Evolutionary conservation across 2,329 filamentous ascomycete species (phyloP).

Genomic region (Pyrenophora tritici-repentis): DNA sequence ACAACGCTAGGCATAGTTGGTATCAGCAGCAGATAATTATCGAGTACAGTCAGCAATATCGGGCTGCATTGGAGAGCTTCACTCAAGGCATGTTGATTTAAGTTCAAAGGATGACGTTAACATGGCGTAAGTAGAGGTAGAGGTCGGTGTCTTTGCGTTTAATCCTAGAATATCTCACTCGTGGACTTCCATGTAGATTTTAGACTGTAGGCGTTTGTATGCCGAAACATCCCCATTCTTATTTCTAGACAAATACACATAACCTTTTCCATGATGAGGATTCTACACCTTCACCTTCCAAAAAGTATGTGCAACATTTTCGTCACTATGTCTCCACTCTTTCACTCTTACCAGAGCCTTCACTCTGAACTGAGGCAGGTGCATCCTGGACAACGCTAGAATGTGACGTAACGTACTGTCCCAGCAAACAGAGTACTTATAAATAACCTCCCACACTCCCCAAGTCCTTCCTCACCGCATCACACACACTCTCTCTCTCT

Average conservation of each 20-base stretch:
- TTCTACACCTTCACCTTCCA: too few species aligned
- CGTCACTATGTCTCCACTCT: too few species aligned
- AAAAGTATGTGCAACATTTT: too few species aligned
- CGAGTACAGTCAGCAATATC: slow-evolving; percentile 41
- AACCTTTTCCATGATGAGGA: too few species aligned
- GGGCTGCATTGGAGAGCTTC: slow-evolving; percentile 32
- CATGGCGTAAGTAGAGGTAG: background rate
- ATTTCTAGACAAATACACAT: too few species aligned
- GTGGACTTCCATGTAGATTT: background rate
- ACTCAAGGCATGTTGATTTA: slow-evolving; percentile 26
- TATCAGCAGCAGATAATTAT: slow-evolving; percentile 48
- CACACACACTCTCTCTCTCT: background rate
- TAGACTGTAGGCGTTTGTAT: background rate
- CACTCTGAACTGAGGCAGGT: too few species aligned
- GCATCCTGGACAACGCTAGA: too few species aligned
- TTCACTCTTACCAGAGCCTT: too few species aligned
- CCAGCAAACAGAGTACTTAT: too few species aligned
- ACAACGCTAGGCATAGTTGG: slow-evolving; percentile 54
- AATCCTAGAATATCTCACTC: background rate
- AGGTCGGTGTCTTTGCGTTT: background rate
- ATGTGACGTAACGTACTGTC: too few species aligned
- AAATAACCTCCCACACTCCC: too few species aligned
- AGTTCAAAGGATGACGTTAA: background rate
- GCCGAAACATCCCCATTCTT: too few species aligned
- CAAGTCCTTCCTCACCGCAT: background rate